A percentile compares a stretch with the other conserved stretches of the same genome.
phyloP scores from a whole-genome alignment of 1,284 basidiomycete species.

The Rhodotorula sp. region DNA sequence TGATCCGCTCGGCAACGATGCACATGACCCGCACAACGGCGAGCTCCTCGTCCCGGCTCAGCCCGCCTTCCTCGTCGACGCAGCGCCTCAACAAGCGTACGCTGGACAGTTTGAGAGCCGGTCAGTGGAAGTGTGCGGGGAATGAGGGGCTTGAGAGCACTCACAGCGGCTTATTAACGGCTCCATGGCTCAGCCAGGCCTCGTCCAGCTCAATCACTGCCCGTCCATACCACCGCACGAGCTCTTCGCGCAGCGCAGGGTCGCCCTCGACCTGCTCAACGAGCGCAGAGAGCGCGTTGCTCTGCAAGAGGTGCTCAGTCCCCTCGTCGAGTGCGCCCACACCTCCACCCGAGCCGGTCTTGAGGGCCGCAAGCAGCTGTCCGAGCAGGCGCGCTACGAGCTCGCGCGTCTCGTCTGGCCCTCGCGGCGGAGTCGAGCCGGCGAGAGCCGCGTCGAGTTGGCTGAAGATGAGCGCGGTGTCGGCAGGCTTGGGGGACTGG shows the following conservation, averaged over 20 bases:
- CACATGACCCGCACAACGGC: slow-evolving; percentile 62
- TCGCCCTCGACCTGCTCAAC: slow-evolving; percentile 74
- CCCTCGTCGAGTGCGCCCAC: slow-evolving; percentile 62
- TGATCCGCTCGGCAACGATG: slow-evolving; percentile 31
- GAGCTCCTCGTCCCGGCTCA: slow-evolving; percentile 72
- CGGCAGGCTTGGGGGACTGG: not conserved
- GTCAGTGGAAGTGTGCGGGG: not conserved
- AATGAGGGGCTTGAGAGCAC: not conserved
- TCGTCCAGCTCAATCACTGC: slow-evolving; percentile 87
- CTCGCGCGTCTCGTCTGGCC: not conserved
- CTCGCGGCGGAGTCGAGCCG: not conserved
- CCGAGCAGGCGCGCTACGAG: slow-evolving; percentile 1
- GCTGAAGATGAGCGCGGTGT: slow-evolving; percentile 6
- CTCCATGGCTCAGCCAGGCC: slow-evolving; percentile 85
- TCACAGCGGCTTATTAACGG: slow-evolving; percentile 51
- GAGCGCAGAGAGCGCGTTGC: slow-evolving; percentile 80
- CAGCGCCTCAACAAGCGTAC: slow-evolving; percentile 72
- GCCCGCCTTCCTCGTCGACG: slow-evolving; percentile 84
- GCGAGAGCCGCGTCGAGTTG: not conserved
- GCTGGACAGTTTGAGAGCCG: not conserved
- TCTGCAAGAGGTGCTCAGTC: slow-evolving; percentile 86
- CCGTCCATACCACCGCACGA: slow-evolving; percentile 77
- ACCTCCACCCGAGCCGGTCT: not conserved
- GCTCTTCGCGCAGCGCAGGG: slow-evolving; percentile 71
- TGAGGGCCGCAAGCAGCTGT: slow-evolving; percentile 16